These are phyloP conservation scores for Avicennia marina DNA, from an alignment of 257 asterid genomes.

Conservation along the genomic window DNA sequence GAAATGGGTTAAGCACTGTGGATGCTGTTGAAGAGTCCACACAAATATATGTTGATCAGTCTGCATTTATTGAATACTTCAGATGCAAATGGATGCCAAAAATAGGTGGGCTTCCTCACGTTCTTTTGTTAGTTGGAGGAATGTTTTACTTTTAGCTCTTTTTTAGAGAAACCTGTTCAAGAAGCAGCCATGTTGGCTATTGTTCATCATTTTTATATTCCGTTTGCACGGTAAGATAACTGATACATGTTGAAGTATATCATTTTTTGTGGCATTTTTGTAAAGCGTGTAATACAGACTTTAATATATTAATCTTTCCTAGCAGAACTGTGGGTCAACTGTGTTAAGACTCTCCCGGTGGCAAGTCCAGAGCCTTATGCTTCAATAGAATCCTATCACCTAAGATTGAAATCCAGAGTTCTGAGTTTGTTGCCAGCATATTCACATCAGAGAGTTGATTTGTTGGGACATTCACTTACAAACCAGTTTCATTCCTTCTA, in stretches of 20 bases:
- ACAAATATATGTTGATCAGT: constrained; percentile 42
- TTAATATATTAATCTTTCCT: constrained; percentile 16
- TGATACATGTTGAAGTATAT: background rate
- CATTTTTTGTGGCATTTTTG: background rate
- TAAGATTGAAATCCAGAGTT: constrained; percentile 36
- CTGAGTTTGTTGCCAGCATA: constrained; percentile 16
- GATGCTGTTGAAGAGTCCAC: constrained; percentile 40
- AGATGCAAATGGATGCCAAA: constrained; percentile 35
- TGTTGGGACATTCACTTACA: constrained; percentile 39
- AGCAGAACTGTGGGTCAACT: constrained; percentile 41
- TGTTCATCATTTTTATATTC: background rate
- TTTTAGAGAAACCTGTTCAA: background rate
- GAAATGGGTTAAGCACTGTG: constrained; percentile 27
- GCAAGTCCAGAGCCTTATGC: constrained; percentile 36
- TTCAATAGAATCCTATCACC: constrained; percentile 39
- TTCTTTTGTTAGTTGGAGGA: too few species aligned
- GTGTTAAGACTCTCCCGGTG: constrained; percentile 38
- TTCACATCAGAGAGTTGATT: constrained; percentile 34
- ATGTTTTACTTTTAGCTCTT: background rate
- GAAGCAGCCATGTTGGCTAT: too few species aligned
- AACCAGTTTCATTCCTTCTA: constrained; percentile 46
- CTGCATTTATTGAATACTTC: constrained; percentile 38
- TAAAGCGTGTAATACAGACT: constrained; percentile 2
- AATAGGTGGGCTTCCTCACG: constrained; percentile 23
- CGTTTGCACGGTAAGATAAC: background rate